Base-by-base conservation (phyloP, 2,329 filamentous ascomycete species). In the Penicillium hordei region DNA sequence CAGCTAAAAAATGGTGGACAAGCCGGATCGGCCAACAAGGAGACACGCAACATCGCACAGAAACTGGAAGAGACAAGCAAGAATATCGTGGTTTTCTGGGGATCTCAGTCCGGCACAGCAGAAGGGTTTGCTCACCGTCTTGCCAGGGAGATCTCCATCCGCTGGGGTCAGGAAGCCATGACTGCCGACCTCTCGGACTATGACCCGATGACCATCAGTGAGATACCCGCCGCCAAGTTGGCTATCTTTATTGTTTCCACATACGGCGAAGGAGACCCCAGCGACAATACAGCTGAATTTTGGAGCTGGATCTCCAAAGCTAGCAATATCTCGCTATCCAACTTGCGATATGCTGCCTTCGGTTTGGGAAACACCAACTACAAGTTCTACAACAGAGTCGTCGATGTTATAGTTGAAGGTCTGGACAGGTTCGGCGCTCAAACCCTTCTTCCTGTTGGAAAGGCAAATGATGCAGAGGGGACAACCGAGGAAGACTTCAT, bases 401-500 rank as follows among this genome's bases (percentile, higher is more conserved):
- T 96, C 57, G 90, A 92, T 75, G 90, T 91, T 61, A 87, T 96
- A 55, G 85, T 90, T 75, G 88, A 89, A 75, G 85, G 84, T 51
- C 79, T 97, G 52, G 81, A 86, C 68, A 89, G 87, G 68, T 82
- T 92, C 6, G 92, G 93, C 45, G 93, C 89, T 7, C 82, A 84
- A 66, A 83, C 89, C 59, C 88, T 96, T 59, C 89, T 92, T 52
- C 82, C 87, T 48, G 89, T 91, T 56, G 93, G 92, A 62, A 92
- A 95, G 78, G 93, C 92, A 63, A 91, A 97, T 68, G 93, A 97
- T 73, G 93, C 93, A 58, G 90, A 91, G 62, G 92, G 52, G 5
- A 94, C 91, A 42, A 97, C 96, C 87, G 93, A 96, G 77, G 93
- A 97, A 78, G 93, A 97, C 70, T 97, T 96, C 74, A 79, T 97